Base-by-base conservation (phyloP, 805 yeast genomes). In the Hanseniaspora mollemarum region DNA sequence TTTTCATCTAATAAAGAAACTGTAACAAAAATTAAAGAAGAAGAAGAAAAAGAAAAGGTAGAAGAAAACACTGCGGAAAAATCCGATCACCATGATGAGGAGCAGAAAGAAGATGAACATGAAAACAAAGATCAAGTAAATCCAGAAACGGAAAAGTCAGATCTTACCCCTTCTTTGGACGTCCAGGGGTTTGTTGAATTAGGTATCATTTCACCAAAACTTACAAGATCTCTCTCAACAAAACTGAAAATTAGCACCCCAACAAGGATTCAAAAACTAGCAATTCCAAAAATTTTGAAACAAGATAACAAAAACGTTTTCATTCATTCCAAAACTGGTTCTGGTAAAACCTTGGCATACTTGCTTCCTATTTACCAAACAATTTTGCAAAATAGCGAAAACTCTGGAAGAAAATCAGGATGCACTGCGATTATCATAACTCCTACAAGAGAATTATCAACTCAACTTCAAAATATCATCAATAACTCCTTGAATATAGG, bases 301-400 rank as follows among this genome's bases (percentile, higher is more conserved):
- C 32, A 24, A 16, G 49, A 50, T n/a, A 26, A 50, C 16, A 50
- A 50, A 26, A 98, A 92, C 65, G 68, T 87, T 51, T 83, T 92
- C 57, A 83, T 92, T 43, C 94, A 87, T 61, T 96, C 99, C 0
- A 96, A 94, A 66, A 92, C 99, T 0, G 99, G 99, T 49, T 88
- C 97, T 0, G 99, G 99, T 65, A 92, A 92, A 65, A 92, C 99
- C 0, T 67, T 92, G 51, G 81, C 97, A 0, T 94, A 84, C 62
- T 69, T 82, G 2, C 67, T 94, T 35, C 99, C 98, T 1, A 80
- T 94, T 19, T 65, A 90, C 55, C 79, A 84, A 56, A 74, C 78
- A 53, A 70, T 92, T 39, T 76, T 87, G 77, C n/a, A 33, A 38
- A 38, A 38, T 16, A 66, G 71, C 26, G 77, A 77, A 58, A 61